Evolutionary conservation across 1,139 yeast genomes (phyloP), one percentile per base, ranked within the genome.

Genomic region (Saccharomyces pastorianus): DNA sequence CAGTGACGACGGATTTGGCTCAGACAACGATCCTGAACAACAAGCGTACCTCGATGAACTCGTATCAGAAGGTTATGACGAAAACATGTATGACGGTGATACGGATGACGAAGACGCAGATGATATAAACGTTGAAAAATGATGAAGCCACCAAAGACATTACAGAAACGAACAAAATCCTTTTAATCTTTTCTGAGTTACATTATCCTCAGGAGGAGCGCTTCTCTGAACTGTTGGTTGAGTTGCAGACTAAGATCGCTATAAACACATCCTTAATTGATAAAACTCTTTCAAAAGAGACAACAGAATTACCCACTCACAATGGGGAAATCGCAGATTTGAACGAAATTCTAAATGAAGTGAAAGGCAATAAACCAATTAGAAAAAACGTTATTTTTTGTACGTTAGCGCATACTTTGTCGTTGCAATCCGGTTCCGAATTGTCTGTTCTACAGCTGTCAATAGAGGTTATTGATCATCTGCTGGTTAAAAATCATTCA

Each of bases 1-100:
- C 26, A 7, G 27, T 29, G 26, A 20, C 38, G 26, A 49, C 14
- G 17, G 48, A 13, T 6, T 34, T 41, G 32, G 26, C 13, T 53
- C 49, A 3, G 51, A 50, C 3, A 55, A 55, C 26, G 60, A 58
- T 51, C 25, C 48, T 28, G 63, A 55, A 6, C 61, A 62, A 46
- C 56, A 57, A 28, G 59, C 52, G 14, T 61, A 63, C 51, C 38
- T 61, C 11, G 51, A 58, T n/a, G 61, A 59, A 38, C 51, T 63
- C 9, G 53, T 56, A 23, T 52, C 28, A 14, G 54, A 52, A 14
- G 53, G 17, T 29, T 51, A 51, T 9, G 55, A 55, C 23, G 58
- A 53, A 42, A 50, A 41, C 7, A 46, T 50, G 9, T 41, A 31
- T 17, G 47, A 31, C 9, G 32, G 48, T 28, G 51, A 50, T n/a